phyloP scores from a whole-genome alignment of 176 grass and related monocot genomes.

The Rhynchospora pubera region DNA sequence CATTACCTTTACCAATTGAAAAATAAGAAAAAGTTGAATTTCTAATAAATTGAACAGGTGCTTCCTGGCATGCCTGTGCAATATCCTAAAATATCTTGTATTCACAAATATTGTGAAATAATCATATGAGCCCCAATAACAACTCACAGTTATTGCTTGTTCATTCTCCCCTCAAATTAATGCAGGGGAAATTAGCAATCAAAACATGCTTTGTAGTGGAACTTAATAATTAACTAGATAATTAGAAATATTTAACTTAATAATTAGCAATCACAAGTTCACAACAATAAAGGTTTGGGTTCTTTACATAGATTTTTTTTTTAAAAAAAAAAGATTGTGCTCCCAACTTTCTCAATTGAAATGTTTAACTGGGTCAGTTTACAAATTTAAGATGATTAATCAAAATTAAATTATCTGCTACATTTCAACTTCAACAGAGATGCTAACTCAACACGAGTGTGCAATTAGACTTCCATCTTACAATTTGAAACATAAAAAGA shows the following conservation, averaged over 20 bases:
- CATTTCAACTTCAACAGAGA: not conserved
- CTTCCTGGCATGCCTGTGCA: not conserved
- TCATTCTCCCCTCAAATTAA: not conserved
- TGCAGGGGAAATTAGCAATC: not conserved
- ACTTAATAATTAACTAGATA: not conserved
- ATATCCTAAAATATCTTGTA: not conserved
- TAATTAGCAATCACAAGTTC: too few relatives aligned
- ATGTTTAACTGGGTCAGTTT: not conserved
- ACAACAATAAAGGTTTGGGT: not conserved
- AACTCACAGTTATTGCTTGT: not conserved
- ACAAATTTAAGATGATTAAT: not conserved
- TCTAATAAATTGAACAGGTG: not conserved
- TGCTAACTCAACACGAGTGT: not conserved
- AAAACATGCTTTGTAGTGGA: not conserved
- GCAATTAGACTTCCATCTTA: not conserved
- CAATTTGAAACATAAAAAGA: not conserved
- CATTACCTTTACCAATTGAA: slow-evolving; percentile 59
- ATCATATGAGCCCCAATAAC: not conserved
- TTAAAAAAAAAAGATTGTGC: too few relatives aligned
- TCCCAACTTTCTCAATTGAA: not conserved
- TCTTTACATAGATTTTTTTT: too few relatives aligned
- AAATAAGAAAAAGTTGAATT: not conserved
- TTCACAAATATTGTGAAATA: not conserved
- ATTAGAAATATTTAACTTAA: too few relatives aligned
- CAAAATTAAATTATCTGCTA: not conserved